Evolutionary conservation across 164 flowering plant genomes (phyloP), one percentile per base, ranked within the genome.

Genomic region (Echeveria elegans): DNA sequence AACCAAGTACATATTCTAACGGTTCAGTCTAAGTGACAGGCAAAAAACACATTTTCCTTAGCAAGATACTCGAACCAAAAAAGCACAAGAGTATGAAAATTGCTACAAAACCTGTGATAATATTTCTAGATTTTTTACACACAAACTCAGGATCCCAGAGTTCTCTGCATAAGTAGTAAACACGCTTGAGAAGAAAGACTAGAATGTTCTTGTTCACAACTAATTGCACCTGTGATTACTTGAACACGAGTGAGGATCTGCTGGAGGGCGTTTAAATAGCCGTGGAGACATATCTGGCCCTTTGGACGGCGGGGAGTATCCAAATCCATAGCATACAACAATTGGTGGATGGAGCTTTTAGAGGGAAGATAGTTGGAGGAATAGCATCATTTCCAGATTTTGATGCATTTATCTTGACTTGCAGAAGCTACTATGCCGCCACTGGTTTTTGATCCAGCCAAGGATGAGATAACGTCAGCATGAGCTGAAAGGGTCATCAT

Each of bases 391-490:
- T 88, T 85, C 93, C 93, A 90, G 53, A 90, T 75, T 78, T 85
- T 90, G 69, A 90, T 82, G 26, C 65, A 71, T 75, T 78, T 82
- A 79, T 90, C 96, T 59, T 86, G 91, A 72, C 96, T 83, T 24
- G 85, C 88, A 23, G 93, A 90, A 73, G 96, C 91, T 8, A 90
- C 83, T 73, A 83, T 56, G 24, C 89, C 87, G 1, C 79, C 78
- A 56, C 19, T 28, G 34, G 69, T 79, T 38, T 58, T 80, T 23
- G 93, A 86, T 66, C 76, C 91, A 1, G 91, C 85, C 74, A 90
- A 73, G 6, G 82, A 72, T 28, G 92, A 72, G 37, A 88, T 77
- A 19, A 85, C 75, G 15, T 81, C 78, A 2, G 86, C 91, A 38
- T 90, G 96, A 0, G 93, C 93, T 47, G 75, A 36, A n/a, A 86